Conservation (phyloP, 306 rosid genomes). For the Malus sieversii region DNA sequence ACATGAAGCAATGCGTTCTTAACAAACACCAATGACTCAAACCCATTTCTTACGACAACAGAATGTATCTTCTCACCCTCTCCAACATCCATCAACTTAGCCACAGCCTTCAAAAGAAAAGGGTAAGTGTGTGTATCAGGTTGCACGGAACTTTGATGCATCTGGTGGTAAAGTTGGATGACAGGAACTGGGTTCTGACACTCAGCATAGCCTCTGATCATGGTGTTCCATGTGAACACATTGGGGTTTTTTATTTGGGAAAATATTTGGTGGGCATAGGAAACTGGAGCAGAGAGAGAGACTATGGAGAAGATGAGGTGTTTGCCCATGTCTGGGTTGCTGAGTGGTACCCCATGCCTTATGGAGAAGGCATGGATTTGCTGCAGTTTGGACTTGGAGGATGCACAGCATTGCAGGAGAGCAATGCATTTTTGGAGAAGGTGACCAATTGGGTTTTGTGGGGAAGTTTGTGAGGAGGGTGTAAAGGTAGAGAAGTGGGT, state of each 20-base stretch:
- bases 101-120: constrained; percentile 33
- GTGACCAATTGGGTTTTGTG: neutral
- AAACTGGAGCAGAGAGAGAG: constrained; percentile 30
- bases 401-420: constrained; percentile 25
- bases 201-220: constrained; percentile 40
- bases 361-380: constrained; percentile 42
- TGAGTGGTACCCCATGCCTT: constrained; percentile 28
- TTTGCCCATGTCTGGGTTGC: constrained; percentile 26
- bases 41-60: constrained; percentile 29
- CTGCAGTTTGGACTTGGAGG: constrained; percentile 22
- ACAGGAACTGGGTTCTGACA: constrained; percentile 25
- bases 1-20: constrained; percentile 33
- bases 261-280: constrained; percentile 22
- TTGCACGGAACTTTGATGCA: constrained; percentile 14
- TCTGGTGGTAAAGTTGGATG: constrained; percentile 15
- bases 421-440: constrained; percentile 25
- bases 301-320: constrained; percentile 35
- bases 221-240: constrained; percentile 38
- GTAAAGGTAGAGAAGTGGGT: neutral
- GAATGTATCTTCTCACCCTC: constrained; percentile 32
- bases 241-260: constrained; percentile 22
- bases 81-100: constrained; percentile 22
- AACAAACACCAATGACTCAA: constrained; percentile 31
- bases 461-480: neutral
- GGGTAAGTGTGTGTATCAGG: constrained; percentile 41